These are phyloP conservation scores for Xylaria telfairii DNA, from an alignment of 495 filamentous ascomycete species.

Conservation along the genomic window DNA sequence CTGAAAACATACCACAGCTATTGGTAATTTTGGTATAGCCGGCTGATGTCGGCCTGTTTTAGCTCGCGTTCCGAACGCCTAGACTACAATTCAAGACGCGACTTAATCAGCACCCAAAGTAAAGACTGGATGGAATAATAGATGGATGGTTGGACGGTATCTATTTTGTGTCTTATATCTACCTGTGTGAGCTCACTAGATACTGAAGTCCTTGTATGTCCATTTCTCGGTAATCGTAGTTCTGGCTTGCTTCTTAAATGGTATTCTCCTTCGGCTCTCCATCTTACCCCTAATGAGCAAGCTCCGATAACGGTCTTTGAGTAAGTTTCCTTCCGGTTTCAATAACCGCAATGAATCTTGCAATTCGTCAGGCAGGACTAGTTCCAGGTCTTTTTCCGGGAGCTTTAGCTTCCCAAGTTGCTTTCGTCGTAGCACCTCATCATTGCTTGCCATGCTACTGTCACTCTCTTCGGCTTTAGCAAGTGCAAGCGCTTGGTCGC, in stretches of 20 bases:
- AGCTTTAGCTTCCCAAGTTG: constrained; percentile 79
- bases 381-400: constrained; percentile 79
- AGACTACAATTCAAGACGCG: background rate
- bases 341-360: constrained; percentile 86
- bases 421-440: constrained; percentile 72
- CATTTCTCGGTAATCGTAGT: constrained; percentile 89
- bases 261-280: constrained; percentile 77
- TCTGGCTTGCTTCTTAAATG: constrained; percentile 79
- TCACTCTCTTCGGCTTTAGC: constrained; percentile 50
- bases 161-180: background rate
- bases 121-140: background rate
- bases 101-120: background rate
- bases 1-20: background rate
- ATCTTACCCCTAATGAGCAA: constrained; percentile 87
- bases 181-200: constrained; percentile 27
- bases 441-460: constrained; percentile 54
- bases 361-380: constrained; percentile 91
- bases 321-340: constrained; percentile 92
- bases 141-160: background rate
- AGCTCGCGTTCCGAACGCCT: background rate
- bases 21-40: background rate
- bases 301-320: constrained; percentile 90
- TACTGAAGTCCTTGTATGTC: constrained; percentile 89
- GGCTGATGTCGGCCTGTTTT: constrained; percentile 17
- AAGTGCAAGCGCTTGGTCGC: constrained; percentile 44